Base-by-base conservation (phyloP, 2,329 filamentous ascomycete genomes). In the Fusarium sp. region DNA sequence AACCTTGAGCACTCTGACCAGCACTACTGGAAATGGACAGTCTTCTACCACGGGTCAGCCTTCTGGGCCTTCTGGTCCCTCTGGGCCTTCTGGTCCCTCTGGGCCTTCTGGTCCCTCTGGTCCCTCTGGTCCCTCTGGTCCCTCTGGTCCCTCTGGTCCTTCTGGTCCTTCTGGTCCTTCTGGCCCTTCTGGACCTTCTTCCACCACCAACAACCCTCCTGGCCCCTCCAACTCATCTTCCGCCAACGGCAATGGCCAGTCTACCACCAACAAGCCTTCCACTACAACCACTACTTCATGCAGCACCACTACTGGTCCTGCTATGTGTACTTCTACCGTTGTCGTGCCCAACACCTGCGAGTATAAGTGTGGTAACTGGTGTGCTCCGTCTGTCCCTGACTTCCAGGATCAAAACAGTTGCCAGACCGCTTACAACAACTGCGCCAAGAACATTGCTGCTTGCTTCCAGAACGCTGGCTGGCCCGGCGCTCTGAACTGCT, bases 331-430 rank as follows among this genome's bases (percentile, higher is more conserved):
- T 15, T 80, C 83, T 53, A 88, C 86, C 30, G 78, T 81, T 30
- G 82, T 84, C 16, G 78, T 84, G 30, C 84, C 86, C 15, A 79
- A 86, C 53, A 82, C 80, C 35, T 89, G 88, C 79, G 88, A 89
- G 77, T 89, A 88, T 80, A 81, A 85, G 72, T 86, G 85, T 71
- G 88, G 88, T 53, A 85, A 83, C 68, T 90, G 88, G 87, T 89
- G 87, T 77, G 84, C 84, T 42, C 82, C 82, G 50, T 83, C 86
- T 19, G 78, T 89, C 18, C 87, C 87, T 30, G 80, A 85, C 72
- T 90, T 85, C 80, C 77, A 79, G 44, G 82, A 88, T 75, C 71
- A 81, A 63, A 69, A 76, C 46, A 78, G 80, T 50, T 90, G 88
- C 79, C 75, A 80, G 56, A 73, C 71, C 15, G 83, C 85, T 28